A percentile compares a stretch with the other conserved stretches of the same genome.
Evolutionary conservation across 106 monocot genomes (phyloP).

Genomic region (Vanilla planifolia): DNA sequence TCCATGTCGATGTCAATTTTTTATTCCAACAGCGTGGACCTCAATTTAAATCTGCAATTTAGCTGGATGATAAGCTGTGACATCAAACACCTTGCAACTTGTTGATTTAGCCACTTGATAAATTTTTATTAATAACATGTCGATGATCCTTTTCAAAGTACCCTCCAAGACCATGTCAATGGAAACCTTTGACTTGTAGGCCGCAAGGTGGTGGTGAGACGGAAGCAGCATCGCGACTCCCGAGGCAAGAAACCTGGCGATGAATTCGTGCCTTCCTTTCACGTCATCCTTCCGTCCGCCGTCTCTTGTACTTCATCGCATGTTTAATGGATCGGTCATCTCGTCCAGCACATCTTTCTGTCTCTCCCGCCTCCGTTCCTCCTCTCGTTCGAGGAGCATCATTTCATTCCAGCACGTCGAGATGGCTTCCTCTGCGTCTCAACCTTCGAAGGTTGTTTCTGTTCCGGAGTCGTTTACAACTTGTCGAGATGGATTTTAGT

Average conservation of each 20-base stretch:
- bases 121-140: too few species aligned
- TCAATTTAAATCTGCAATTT: too few species aligned
- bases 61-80: too few species aligned
- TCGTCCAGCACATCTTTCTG: background rate
- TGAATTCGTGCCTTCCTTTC: background rate
- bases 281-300: background rate
- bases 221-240: too few species aligned
- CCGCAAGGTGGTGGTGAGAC: too few species aligned
- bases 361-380: background rate
- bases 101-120: too few species aligned
- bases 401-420: constrained; percentile 11
- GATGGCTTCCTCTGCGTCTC: constrained; percentile 30
- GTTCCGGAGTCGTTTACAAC: background rate
- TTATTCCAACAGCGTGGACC: too few species aligned
- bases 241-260: background rate
- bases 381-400: background rate
- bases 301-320: background rate
- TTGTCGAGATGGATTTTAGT: background rate
- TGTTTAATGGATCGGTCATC: background rate
- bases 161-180: too few species aligned
- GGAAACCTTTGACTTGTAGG: too few species aligned
- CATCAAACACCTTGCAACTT: too few species aligned
- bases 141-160: too few species aligned
- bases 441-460: constrained; percentile 20
- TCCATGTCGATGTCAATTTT: too few species aligned